Evolutionary conservation across 2,329 filamentous ascomycete genomes (phyloP).

Genomic region (Nothophaeocryptopus gaeumannii): DNA sequence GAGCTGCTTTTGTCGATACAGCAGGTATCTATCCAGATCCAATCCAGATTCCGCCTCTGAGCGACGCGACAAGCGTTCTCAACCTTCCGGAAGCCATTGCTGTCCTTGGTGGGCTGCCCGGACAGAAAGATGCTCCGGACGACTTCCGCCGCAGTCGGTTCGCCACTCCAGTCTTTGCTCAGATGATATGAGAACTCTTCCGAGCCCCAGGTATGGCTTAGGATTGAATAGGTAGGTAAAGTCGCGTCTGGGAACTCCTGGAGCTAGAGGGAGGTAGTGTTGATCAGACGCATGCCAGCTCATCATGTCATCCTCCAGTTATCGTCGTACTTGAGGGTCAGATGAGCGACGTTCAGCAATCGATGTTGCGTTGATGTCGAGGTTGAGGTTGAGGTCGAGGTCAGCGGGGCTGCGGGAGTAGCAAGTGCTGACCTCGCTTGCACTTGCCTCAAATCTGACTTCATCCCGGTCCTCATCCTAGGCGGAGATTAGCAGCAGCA

Average conservation of each 20-base stretch:
- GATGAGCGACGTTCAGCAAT: no score
- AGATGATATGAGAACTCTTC: not conserved
- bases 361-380: no score
- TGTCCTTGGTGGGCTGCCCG: not conserved
- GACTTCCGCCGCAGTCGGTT: not conserved
- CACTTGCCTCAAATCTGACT: no score
- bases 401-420: no score
- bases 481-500: no score
- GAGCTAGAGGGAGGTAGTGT: not conserved
- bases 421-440: no score
- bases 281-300: not conserved
- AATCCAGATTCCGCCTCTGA: not conserved
- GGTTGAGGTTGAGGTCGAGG: no score
- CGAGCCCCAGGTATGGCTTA: not conserved
- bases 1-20: conserved; percentile 36
- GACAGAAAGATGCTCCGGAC: not conserved
- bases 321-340: no score
- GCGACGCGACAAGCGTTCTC: no score
- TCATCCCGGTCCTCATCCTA: no score
- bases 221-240: not conserved
- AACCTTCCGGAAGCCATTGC: not conserved
- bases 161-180: not conserved
- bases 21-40: conserved; percentile 18
- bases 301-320: not conserved
- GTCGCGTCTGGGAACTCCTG: not conserved